A percentile compares a stretch with the other conserved stretches of the same genome.
These are phyloP conservation scores for Solanum bulbocastanum DNA, from an alignment of 257 asterid genomes.

Conservation along the genomic window DNA sequence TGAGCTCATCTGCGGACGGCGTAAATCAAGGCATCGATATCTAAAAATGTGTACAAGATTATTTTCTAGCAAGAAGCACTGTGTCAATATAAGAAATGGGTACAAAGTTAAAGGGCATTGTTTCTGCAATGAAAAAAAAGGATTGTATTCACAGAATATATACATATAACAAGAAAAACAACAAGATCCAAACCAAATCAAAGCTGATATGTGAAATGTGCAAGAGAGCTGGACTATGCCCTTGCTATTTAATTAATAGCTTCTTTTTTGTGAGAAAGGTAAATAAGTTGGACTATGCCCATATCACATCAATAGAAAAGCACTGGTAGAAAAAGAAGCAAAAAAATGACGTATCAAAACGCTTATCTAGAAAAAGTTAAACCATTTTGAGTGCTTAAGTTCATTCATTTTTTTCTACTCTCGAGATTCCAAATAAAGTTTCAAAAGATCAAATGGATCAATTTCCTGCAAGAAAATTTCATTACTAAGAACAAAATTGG, in stretches of 20 bases:
- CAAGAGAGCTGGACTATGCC: not conserved
- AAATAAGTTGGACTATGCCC: not conserved
- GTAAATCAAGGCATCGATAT: slow-evolving; percentile 91
- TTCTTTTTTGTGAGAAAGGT: not conserved
- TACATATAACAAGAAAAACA: not conserved
- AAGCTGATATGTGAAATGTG: not conserved
- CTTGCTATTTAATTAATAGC: not conserved
- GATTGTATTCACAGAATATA: not conserved
- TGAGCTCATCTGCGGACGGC: slow-evolving; percentile 66
- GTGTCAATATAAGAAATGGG: not conserved
- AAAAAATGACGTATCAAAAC: not conserved
- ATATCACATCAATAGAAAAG: not conserved
- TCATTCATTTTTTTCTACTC: not conserved
- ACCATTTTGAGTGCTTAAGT: not conserved
- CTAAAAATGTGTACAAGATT: slow-evolving; percentile 19
- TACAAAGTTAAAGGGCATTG: not conserved
- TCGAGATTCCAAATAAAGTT: not conserved
- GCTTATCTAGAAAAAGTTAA: not conserved
- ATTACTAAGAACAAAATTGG: not conserved
- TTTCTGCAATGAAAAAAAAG: not conserved
- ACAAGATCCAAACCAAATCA: not conserved
- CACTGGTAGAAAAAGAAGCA: not conserved
- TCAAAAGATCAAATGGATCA: not conserved
- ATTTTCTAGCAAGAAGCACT: not conserved
- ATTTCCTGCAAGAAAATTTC: not conserved